A percentile compares a stretch with the other conserved stretches of the same genome.
Conservation (phyloP, 2,329 filamentous ascomycete species). For the Macrophomina tecta region DNA sequence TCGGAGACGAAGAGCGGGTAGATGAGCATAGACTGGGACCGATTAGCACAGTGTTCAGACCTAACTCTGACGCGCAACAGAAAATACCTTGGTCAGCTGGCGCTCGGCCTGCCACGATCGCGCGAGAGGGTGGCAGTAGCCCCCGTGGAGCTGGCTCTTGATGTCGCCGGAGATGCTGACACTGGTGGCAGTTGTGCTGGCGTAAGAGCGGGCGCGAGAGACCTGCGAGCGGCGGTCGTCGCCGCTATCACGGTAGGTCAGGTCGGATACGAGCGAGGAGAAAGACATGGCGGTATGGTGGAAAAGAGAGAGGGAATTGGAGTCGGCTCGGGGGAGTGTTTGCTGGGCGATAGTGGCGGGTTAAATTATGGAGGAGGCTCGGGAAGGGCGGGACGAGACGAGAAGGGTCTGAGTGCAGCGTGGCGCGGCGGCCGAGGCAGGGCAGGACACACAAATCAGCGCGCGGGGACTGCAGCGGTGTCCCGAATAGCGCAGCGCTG, state of each 20-base stretch:
- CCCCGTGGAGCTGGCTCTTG: slow-evolving; percentile 58
- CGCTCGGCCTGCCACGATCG: slow-evolving; percentile 60
- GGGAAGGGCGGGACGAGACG: slow-evolving; percentile 20
- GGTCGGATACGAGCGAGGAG: slow-evolving; percentile 59
- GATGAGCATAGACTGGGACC: slow-evolving; percentile 88
- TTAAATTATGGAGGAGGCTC: slow-evolving; percentile 22
- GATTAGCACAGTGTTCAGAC: not conserved
- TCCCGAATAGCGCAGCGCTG: slow-evolving; percentile 15
- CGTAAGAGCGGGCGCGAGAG: slow-evolving; percentile 56
- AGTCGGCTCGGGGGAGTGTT: not conserved
- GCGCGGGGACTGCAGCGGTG: slow-evolving; percentile 1
- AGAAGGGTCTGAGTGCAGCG: slow-evolving; percentile 22
- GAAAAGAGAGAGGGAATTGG: not conserved
- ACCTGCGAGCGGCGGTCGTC: slow-evolving; percentile 51
- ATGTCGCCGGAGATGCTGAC: slow-evolving; percentile 60
- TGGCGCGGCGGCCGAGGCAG: slow-evolving; percentile 12
- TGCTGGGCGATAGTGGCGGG: slow-evolving; percentile 1
- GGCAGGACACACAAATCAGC: slow-evolving; percentile 10
- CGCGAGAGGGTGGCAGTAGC: slow-evolving; percentile 58
- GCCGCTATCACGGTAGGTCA: slow-evolving; percentile 55
- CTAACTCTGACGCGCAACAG: not conserved
- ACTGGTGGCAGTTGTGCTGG: slow-evolving; percentile 59
- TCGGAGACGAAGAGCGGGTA: slow-evolving; percentile 97
- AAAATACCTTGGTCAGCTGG: slow-evolving; percentile 56
- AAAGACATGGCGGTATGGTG: slow-evolving; percentile 53